Base-by-base conservation (phyloP, 2,329 filamentous ascomycete genomes). In the Aspergillus sclerotialis region DNA sequence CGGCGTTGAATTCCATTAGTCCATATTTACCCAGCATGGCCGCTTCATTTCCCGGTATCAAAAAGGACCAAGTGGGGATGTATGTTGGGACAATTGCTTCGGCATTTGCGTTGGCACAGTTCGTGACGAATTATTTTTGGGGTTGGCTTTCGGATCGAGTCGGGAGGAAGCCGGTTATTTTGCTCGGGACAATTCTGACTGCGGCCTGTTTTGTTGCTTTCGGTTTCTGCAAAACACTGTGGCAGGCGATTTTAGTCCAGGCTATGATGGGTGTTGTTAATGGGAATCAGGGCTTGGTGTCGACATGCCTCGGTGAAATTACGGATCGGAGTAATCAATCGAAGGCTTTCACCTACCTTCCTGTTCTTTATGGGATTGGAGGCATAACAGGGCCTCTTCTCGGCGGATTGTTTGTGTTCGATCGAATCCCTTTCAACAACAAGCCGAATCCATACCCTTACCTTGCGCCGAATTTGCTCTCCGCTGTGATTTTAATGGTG, bases 21-120 rank as follows among this genome's bases (percentile, higher is more conserved):
- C 92, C 92, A 1, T 98, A 98, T 60, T 76, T 98, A 2, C 92
- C 92, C 0, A 78, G 88, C 49, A 96, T 98, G 90, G 81, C 89
- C 2, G 76, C 78, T 14, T 80, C 78, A 1, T 96, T 96, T 56
- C 84, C 86, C 1, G 85, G 85, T 42, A 81, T 95, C 13, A 74
- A 82, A 13, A 63, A 73, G 2, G 71, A 69, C 5, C 69, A 88
- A 49, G 82, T 83, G 19, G 92, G 90, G 1, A 57, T 96, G 27
- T 96, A 94, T 56, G 88, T 96, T 1, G 92, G 92, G 10, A 70
- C 88, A 30, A 81, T 96, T 30, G 92, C 90, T 1, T 94, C 87
- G 6, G 76, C 85, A 0, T 98, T 98, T 58, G 92, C 92, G 3
- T 66, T 94, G 38, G 90, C 92, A 8, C 92, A 98, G 63, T 82